These are phyloP conservation scores for Fraxinus anomala DNA, from an alignment of 257 asterid genomes.

Conservation along the genomic window DNA sequence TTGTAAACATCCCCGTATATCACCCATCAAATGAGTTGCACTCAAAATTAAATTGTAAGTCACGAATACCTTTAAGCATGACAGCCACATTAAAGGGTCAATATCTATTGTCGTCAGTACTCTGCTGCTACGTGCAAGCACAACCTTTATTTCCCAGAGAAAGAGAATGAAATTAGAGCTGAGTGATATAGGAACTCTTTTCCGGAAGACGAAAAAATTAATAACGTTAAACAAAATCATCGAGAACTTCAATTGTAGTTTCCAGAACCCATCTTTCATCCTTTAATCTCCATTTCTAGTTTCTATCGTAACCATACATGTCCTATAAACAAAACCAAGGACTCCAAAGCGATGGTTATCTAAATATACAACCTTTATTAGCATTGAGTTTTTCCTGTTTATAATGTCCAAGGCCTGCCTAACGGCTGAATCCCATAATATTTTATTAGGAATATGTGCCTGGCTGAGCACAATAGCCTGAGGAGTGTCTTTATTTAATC, in stretches of 20 bases:
- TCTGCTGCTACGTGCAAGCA: slow-evolving; percentile 95
- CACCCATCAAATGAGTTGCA: not conserved
- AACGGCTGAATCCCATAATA: slow-evolving; percentile 77
- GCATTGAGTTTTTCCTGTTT: slow-evolving; percentile 48
- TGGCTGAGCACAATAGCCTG: slow-evolving; percentile 50
- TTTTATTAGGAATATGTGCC: slow-evolving; percentile 68
- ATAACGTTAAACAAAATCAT: not conserved
- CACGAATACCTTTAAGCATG: slow-evolving; percentile 64
- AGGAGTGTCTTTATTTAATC: slow-evolving; percentile 36
- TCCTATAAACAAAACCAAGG: not conserved
- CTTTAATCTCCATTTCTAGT: slow-evolving; percentile 10
- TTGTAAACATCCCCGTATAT: not conserved
- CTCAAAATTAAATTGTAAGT: slow-evolving; percentile 18
- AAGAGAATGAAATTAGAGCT: slow-evolving; percentile 5
- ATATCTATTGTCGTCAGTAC: slow-evolving; percentile 66
- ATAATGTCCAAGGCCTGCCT: slow-evolving; percentile 72
- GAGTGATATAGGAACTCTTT: not conserved
- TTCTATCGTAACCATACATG: not conserved
- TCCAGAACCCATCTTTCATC: not conserved
- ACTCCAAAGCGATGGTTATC: not conserved
- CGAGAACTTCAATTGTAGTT: not conserved
- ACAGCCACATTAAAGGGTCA: slow-evolving; percentile 79
- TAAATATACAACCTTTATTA: slow-evolving; percentile 63
- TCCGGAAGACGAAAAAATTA: not conserved
- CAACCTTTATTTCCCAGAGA: slow-evolving; percentile 59